Evolutionary conservation across 2,329 filamentous ascomycete species (phyloP).

Genomic region (Hypoxylon sp.): DNA sequence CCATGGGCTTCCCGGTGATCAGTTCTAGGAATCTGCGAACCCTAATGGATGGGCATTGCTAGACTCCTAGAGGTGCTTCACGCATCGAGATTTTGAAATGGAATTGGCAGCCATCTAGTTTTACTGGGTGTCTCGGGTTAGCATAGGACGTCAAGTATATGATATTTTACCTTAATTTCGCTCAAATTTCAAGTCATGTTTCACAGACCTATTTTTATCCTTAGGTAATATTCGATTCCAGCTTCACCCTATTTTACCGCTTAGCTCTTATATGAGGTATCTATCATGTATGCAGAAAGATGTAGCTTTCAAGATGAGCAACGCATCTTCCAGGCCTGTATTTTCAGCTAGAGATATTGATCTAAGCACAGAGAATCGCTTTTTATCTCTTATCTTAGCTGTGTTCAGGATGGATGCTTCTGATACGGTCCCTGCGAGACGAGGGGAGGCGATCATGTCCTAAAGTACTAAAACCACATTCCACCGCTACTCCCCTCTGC

Average conservation of each 20-base stretch:
- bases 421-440: background rate
- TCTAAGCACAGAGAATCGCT: no score
- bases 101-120: slow-evolving; percentile 14
- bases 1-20: background rate
- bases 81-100: background rate
- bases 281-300: no score
- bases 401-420: no score
- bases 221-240: no score
- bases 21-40: background rate
- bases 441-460: slow-evolving; percentile 11
- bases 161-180: background rate
- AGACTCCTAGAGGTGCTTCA: background rate
- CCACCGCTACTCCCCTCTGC: background rate
- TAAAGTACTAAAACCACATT: slow-evolving; percentile 11
- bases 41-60: background rate
- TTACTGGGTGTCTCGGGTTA: slow-evolving; percentile 11
- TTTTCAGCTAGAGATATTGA: no score
- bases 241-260: no score
- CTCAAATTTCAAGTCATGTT: background rate
- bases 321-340: no score
- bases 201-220: background rate
- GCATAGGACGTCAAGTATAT: background rate
- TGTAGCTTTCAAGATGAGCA: no score
- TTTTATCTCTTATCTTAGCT: no score
- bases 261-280: no score